Evolutionary conservation across 1,284 basidiomycete species (phyloP), one percentile per base, ranked within the genome.

Genomic region (Rhodotorula glutinis): DNA sequence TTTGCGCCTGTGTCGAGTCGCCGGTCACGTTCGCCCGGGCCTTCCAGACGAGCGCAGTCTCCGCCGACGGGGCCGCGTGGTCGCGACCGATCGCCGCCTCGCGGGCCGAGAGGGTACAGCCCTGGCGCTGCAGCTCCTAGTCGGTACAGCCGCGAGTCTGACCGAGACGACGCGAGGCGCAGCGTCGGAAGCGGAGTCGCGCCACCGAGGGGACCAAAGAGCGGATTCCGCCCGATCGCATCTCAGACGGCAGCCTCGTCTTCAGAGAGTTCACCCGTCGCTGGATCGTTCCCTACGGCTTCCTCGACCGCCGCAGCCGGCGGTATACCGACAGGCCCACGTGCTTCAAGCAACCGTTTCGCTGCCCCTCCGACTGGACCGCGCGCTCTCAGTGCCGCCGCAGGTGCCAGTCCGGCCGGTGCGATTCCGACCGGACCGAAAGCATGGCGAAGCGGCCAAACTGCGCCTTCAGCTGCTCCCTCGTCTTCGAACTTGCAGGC

Each of bases 341-440:
- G 58, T 19, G 30, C 19, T 1, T 30, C 33, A 21, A 14, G 27
- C n/a, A 47, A 47, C 44, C 19, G 56, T 5, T 57, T 33, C n/a
- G 21, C 52, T 2, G 29, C 21, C 19, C 23, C 38, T 21, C 41
- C 41, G 52, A 23, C 44, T 8, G 21, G 44, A 16, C 30, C 44
- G 27, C 13, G 43, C 21, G 29, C 27, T 11, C 55, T 27, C 27
- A 17, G 27, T 10, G 3, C 29, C 17, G 33, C 33, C 5, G 29
- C 27, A 13, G 7, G 14, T n/a, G n/a, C 9, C 29, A n/a, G 23
- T 23, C 2, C 13, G 17, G 21, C 40, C n/a, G 33, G 7, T 38
- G 47, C 62, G 1, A 44, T 60, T 9, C 66, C 66, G 40, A 67
- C 66, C 2, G 66, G 66, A 3, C 66, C 66, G 46, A 68, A 62